Evolutionary conservation across 129 eudicot species (phyloP), one percentile per base, ranked within the genome.

Genomic region (Rutidosis leptorrhynchoides): DNA sequence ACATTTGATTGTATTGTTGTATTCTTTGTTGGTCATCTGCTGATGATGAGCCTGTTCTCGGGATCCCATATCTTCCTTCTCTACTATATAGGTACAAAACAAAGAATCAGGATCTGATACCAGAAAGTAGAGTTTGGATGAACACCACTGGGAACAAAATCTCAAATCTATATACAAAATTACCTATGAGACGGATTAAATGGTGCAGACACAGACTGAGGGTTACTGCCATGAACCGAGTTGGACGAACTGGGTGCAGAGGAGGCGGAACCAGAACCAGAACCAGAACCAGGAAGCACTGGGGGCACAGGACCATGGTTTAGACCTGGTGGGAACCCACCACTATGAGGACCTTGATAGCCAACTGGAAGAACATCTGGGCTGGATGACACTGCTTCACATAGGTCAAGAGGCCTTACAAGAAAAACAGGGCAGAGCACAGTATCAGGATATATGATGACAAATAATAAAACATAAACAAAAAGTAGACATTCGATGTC

Each of bases 341-440:
- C 69, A 51, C 74, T 52, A 48, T 79, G 88, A 27, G 88, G 82
- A 73, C 84, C 83, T 72, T 85, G 95, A 75, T 74, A 86, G 17
- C 89, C 82, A 78, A 77, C 79, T 22, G 95, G 65, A 69, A 78
- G 75, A 40, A 69, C 67, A 49, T 93, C 96, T 3, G 85, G 77
- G 72, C 85, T 83, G 49, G 96, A 61, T 57, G 80, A 56, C 57
- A 72, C 62, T 59, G 83, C 65, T 64, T 88, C 95, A 58, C 86
- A 83, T 22, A 93, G 82, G 80, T 93, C 96, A 67, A 88, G 88
- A 78, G 98, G 98, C 79, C 96, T 92, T 58, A 58, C 40, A 61
- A 61, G 3, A 59, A 61, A 52, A 51, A n/a, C n/a, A n/a, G n/a
- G n/a, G n/a, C n/a, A n/a, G n/a, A n/a, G n/a, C n/a, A n/a, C 23